phyloP scores from a whole-genome alignment of 768 basidiomycete species.

The Pisolithus orientalis region DNA sequence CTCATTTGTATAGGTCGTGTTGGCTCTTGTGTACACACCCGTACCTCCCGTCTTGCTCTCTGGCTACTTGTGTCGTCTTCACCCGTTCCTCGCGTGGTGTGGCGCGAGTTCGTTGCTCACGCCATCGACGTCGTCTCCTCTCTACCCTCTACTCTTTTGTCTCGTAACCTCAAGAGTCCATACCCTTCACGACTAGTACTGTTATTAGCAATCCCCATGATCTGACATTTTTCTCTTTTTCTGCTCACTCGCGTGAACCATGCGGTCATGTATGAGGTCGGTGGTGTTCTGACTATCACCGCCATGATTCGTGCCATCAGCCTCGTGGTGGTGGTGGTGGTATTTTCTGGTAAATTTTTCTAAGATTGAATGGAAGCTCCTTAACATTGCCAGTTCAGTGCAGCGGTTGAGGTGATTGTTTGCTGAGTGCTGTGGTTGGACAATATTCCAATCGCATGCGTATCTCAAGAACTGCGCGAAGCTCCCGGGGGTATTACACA shows the following conservation, averaged over 20 bases:
- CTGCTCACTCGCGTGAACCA: conserved; percentile 1
- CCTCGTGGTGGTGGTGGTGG: too few species aligned
- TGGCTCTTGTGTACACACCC: not conserved
- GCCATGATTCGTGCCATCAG: too few species aligned
- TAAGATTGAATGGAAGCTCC: too few species aligned
- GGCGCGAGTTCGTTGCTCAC: not conserved
- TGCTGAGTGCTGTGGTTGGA: too few species aligned
- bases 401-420: too few species aligned
- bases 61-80: not conserved
- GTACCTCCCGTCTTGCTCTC: conserved; percentile 9
- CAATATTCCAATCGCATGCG: too few species aligned
- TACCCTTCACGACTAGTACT: conserved; percentile 32
- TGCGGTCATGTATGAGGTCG: not conserved
- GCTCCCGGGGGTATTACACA: too few species aligned
- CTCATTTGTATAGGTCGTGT: conserved; percentile 15
- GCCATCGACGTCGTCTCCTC: conserved; percentile 14
- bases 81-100: not conserved
- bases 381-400: too few species aligned
- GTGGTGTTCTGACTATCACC: not conserved
- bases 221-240: conserved; percentile 25
- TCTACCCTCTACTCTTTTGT: conserved; percentile 7
- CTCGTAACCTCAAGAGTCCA: conserved; percentile 22
- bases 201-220: conserved; percentile 32
- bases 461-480: too few species aligned
- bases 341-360: too few species aligned